These are phyloP conservation scores for Paramecium tetraurelia DNA, from an alignment of 73 alveolate species.

Conservation along the genomic window DNA sequence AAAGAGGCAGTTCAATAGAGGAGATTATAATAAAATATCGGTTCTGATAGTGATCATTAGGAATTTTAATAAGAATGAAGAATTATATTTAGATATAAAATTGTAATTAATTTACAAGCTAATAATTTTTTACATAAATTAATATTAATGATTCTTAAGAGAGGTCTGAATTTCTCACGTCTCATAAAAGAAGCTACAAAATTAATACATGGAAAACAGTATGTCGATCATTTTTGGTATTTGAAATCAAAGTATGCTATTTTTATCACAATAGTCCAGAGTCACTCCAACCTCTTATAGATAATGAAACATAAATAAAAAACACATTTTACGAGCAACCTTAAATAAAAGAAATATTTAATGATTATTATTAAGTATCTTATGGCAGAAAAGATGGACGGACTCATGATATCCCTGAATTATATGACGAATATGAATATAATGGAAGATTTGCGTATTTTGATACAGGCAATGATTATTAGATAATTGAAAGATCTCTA, in stretches of 20 bases:
- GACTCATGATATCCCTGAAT: slow-evolving; percentile 48
- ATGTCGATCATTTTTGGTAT: slow-evolving; percentile 43
- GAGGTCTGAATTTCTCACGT: neutral
- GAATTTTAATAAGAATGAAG: neutral
- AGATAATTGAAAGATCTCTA: slow-evolving; percentile 28
- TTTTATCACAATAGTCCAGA: neutral
- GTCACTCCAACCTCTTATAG: neutral
- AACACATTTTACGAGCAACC: neutral
- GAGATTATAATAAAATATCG: neutral
- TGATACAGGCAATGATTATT: slow-evolving; percentile 49
- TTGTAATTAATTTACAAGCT: neutral
- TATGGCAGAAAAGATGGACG: slow-evolving; percentile 52
- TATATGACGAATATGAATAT: slow-evolving; percentile 53
- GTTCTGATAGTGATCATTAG: neutral
- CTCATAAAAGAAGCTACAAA: slow-evolving; percentile 18
- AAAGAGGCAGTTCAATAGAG: neutral
- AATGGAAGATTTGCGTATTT: slow-evolving; percentile 43
- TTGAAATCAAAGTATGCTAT: neutral
- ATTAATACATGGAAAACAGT: slow-evolving; percentile 11
- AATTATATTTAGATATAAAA: neutral
- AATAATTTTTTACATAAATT: neutral
- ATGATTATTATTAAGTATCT: slow-evolving; percentile 2
- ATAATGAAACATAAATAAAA: neutral
- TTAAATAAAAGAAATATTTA: slow-evolving; percentile 15
- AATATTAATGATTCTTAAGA: neutral